phyloP scores from a whole-genome alignment of 176 grass and related monocot genomes.

The Chloris gayana region DNA sequence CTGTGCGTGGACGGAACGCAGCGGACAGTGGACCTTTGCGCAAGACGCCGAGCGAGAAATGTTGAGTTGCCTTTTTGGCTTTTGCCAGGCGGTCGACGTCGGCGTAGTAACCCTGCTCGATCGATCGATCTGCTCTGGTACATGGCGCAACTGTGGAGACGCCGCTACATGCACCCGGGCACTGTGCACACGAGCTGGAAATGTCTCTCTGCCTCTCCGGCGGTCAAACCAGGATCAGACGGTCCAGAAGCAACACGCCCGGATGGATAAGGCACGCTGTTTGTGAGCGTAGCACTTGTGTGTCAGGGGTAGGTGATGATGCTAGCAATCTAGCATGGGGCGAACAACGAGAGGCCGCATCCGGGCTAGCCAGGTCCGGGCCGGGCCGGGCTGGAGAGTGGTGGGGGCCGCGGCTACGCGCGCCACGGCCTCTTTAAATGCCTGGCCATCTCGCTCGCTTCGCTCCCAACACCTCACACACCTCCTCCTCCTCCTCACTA shows the following conservation, averaged over 20 bases:
- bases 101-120: no score
- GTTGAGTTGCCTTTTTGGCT: neutral
- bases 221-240: neutral
- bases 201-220: neutral
- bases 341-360: conserved; percentile 34
- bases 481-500: conserved; percentile 19
- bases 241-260: neutral
- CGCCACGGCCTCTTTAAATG: conserved; percentile 50
- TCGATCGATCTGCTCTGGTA: no score
- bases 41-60: neutral
- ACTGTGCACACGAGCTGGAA: neutral
- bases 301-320: neutral
- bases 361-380: neutral
- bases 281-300: neutral
- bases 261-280: neutral
- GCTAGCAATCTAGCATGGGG: neutral
- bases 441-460: conserved; percentile 7
- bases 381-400: neutral
- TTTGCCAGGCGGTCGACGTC: conserved; percentile 4
- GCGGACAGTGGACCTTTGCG: neutral
- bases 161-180: neutral
- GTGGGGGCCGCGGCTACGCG: neutral
- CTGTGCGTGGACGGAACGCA: neutral
- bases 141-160: neutral
- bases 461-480: conserved; percentile 36